phyloP scores from a whole-genome alignment of 352 stramenopile species.

The Phytopythium montanum region DNA sequence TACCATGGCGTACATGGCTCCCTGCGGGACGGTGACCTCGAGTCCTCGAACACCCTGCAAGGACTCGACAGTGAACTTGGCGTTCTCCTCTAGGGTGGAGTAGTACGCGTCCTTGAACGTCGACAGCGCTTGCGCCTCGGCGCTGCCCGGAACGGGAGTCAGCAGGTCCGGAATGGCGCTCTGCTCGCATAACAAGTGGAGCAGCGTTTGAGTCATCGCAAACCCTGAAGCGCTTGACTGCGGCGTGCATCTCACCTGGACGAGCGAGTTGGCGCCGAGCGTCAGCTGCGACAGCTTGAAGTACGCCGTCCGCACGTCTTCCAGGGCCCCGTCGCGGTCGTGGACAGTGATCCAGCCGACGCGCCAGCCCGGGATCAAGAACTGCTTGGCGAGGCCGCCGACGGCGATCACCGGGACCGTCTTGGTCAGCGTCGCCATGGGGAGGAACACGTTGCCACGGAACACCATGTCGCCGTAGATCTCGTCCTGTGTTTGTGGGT shows the following conservation, averaged over 20 bases:
- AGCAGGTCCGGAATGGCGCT: conserved; percentile 84
- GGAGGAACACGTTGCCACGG: conserved; percentile 69
- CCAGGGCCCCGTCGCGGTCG: conserved; percentile 78
- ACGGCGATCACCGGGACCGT: conserved; percentile 82
- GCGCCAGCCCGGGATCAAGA: conserved; percentile 94
- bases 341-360: conserved; percentile 95
- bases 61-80: conserved; percentile 71
- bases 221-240: no score
- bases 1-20: conserved; percentile 96
- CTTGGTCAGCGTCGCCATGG: conserved; percentile 80
- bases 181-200: conserved; percentile 12
- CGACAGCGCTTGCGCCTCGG: conserved; percentile 56
- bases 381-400: conserved; percentile 93
- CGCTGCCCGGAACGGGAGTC: conserved; percentile 50
- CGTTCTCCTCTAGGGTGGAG: conserved; percentile 82
- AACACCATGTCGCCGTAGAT: conserved; percentile 88
- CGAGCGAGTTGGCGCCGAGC: conserved; percentile 90
- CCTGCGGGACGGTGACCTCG: conserved; percentile 85
- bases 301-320: conserved; percentile 87
- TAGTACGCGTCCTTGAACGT: conserved; percentile 87
- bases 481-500: conserved; percentile 50
- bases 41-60: conserved; percentile 82
- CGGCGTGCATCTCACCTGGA: not conserved
- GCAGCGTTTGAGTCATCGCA: not conserved
- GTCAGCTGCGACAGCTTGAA: conserved; percentile 92